Evolutionary conservation across 179 eudicot genomes (phyloP), one percentile per base, ranked within the genome.

Genomic region (Spinacia oleracea): DNA sequence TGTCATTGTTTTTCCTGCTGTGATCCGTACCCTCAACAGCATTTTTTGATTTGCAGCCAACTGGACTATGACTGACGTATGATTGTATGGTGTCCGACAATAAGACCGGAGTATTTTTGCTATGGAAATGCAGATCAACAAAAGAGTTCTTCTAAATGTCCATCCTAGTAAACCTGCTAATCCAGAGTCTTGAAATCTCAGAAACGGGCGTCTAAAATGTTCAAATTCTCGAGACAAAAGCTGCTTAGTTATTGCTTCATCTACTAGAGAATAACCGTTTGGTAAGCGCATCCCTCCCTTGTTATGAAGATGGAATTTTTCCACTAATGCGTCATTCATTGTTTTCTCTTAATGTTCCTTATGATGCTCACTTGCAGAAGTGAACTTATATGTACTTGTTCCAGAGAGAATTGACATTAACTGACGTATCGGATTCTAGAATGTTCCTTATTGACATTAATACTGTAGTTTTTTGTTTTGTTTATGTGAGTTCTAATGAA

Each of bases 41-140:
- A 21, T 43, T 70, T 34, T 63, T 60, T 50, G 67, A 9, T 29
- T 68, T 68, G 67, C 76, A 78, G 81, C 70, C 63, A 43, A 68
- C 20, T n/a, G 43, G 56, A 32, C 27, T 40, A 25, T 64, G 62
- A 25, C 67, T 69, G 51, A 42, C 38, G n/a, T 62, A n/a, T n/a
- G n/a, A n/a, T n/a, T n/a, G n/a, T 38, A 59, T 32, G 42, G 65
- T 29, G 10, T 10, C n/a, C n/a, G n/a, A 46, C 16, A 2, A 46
- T 46, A 0, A 46, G 50, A 46, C 50, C 0, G 15, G 3, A 46
- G 12, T 7, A 38, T 48, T 34, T 74, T 29, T 67, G 40, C 45
- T 74, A n/a, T 67, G 40, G 86, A 80, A 76, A 93, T 94, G 98
- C 97, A 88, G 81, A 94, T 91, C 68, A 91, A 87, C 87, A 94